These are phyloP conservation scores for Jaltomata sinuosa DNA, from an alignment of 257 asterid species.

Conservation along the genomic window DNA sequence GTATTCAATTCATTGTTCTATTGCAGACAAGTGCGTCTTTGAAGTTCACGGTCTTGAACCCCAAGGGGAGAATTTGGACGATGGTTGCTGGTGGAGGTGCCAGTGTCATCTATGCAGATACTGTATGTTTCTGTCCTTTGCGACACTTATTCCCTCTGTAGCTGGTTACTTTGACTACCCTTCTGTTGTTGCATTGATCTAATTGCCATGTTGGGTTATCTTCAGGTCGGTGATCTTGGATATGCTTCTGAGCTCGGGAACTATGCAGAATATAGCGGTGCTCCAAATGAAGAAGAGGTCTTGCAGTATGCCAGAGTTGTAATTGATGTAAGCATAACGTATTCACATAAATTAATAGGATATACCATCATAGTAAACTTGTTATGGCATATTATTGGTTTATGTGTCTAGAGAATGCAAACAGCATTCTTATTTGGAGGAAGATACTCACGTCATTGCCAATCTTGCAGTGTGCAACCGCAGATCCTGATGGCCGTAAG, in stretches of 20 bases:
- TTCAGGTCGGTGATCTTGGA: constrained; percentile 94
- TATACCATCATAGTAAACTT: neutral
- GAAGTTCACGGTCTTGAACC: constrained; percentile 93
- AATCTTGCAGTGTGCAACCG: constrained; percentile 80
- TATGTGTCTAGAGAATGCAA: no score
- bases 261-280: constrained; percentile 95
- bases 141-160: neutral
- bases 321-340: constrained; percentile 57
- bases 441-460: neutral
- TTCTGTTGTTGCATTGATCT: neutral
- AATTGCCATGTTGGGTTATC: neutral
- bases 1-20: neutral
- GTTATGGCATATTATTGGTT: neutral
- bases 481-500: constrained; percentile 77
- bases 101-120: constrained; percentile 92
- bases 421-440: neutral
- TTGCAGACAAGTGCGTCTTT: constrained; percentile 95
- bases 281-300: constrained; percentile 96
- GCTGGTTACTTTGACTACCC: neutral
- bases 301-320: constrained; percentile 95
- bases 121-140: constrained; percentile 41
- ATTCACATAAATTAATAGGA: neutral
- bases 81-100: constrained; percentile 99
- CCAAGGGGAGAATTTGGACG: constrained; percentile 93
- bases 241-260: constrained; percentile 92